Evolutionary conservation across 1,284 basidiomycete genomes (phyloP), one percentile per base, ranked within the genome.

Genomic region (Dichomitus squalens): DNA sequence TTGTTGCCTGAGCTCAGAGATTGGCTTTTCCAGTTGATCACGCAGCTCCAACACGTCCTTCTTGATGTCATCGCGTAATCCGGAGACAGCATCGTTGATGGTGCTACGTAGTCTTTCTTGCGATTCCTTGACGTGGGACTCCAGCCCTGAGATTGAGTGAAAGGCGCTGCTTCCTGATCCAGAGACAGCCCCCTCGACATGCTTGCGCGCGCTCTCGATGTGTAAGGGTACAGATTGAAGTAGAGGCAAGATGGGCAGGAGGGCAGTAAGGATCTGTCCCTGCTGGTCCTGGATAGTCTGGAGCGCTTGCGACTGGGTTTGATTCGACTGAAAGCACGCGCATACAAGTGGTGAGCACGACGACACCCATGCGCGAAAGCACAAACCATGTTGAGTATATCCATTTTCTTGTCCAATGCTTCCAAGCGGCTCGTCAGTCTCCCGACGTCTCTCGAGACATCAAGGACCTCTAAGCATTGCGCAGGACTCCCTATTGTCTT

Each of bases 221-320:
- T 86, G 82, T 0, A 80, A 67, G 1, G 86, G 80, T 25, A 88
- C 60, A 5, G 80, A 73, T 52, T 87, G 84, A 4, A 88, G 59
- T 7, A 85, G 70, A 20, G 87, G 84, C 6, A 85, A 68, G 9
- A 89, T 67, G 4, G 87, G 85, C 0, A 79, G 60, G 2, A 89
- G 67, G 16, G 80, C 72, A 18, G 80, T 66, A 2, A 87, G 67
- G 0, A 86, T 75, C 20, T 78, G 66, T 1, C 60, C 73, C 66
- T 85, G 82, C 59, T 86, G 84, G 16, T 84, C 79, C 64, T 84
- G 81, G 12, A 87, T 64, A 1, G 76, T 76, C 60, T 84, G 84
- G 40, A 88, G 72, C 9, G 76, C 74, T 64, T 83, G 81, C 4
- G 73, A 72, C 57, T 87, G 83, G 8, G 76, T 70, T 39, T 72